A percentile compares a stretch with the other conserved stretches of the same genome.
These are phyloP conservation scores for Jacaranda mimosifolia DNA, from an alignment of 257 asterid species.

Conservation along the genomic window DNA sequence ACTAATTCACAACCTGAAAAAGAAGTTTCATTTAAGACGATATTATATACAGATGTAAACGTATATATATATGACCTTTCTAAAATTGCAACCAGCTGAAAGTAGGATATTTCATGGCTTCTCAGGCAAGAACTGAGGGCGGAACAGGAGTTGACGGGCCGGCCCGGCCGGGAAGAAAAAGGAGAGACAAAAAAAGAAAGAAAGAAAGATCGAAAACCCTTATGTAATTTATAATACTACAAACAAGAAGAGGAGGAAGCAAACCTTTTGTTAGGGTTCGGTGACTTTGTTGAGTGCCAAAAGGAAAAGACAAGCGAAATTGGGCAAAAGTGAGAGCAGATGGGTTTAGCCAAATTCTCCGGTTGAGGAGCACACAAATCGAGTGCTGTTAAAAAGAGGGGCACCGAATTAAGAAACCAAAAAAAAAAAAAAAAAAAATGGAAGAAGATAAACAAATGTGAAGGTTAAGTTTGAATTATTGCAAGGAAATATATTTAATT, in stretches of 20 bases:
- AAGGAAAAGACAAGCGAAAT: constrained; percentile 38
- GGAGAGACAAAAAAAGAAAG: neutral
- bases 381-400: constrained; percentile 42
- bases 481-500: neutral
- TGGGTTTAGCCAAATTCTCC: constrained; percentile 30
- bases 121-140: neutral
- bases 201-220: neutral
- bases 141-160: neutral
- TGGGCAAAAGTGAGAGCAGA: neutral
- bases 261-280: constrained; percentile 34
- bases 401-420: neutral
- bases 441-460: constrained; percentile 1
- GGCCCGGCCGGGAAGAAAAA: constrained; percentile 2
- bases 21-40: too few relatives aligned
- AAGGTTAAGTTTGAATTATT: constrained; percentile 20
- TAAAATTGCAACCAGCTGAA: neutral
- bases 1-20: too few relatives aligned
- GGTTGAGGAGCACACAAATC: constrained; percentile 44
- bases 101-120: neutral
- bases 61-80: neutral
- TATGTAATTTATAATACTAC: neutral
- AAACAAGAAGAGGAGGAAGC: neutral
- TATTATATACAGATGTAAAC: too few relatives aligned
- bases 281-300: constrained; percentile 28
- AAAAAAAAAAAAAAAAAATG: too few relatives aligned